These are phyloP conservation scores for Umbellularia californica DNA, from an alignment of 164 flowering plant species.

Conservation along the genomic window DNA sequence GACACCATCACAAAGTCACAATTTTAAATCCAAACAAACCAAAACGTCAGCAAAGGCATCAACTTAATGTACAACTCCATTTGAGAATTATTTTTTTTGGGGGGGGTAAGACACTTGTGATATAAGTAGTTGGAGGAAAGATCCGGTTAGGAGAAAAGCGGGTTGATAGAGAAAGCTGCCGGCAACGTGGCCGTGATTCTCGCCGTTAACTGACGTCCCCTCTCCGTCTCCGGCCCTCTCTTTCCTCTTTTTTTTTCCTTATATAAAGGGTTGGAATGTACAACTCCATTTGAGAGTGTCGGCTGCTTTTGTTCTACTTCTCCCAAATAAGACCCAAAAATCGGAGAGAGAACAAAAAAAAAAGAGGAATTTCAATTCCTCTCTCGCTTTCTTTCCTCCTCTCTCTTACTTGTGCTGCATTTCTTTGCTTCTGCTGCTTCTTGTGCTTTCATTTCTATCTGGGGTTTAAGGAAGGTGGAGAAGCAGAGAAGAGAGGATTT, in stretches of 20 bases:
- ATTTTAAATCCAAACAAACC: background rate
- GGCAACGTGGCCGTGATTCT: background rate
- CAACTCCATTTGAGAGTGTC: constrained; percentile 6
- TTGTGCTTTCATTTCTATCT: background rate
- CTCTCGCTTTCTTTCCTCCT: background rate
- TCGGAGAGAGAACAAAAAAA: background rate
- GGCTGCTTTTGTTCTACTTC: constrained; percentile 2
- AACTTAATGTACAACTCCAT: no score
- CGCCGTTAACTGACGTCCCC: constrained; percentile 5
- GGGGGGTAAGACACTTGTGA: background rate
- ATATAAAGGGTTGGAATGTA: background rate
- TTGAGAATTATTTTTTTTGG: background rate
- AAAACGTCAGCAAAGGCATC: background rate
- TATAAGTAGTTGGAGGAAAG: no score
- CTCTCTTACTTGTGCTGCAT: background rate
- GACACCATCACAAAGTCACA: background rate
- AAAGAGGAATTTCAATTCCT: background rate
- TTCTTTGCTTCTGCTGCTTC: background rate
- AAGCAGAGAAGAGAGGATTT: background rate
- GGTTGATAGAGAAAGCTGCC: background rate
- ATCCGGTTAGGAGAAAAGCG: background rate
- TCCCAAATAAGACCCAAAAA: background rate
- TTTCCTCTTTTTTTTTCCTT: background rate
- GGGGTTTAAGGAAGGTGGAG: background rate
- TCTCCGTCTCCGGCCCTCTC: constrained; percentile 1